phyloP scores from a whole-genome alignment of 495 filamentous ascomycete species.

The Daldinia grandis region DNA sequence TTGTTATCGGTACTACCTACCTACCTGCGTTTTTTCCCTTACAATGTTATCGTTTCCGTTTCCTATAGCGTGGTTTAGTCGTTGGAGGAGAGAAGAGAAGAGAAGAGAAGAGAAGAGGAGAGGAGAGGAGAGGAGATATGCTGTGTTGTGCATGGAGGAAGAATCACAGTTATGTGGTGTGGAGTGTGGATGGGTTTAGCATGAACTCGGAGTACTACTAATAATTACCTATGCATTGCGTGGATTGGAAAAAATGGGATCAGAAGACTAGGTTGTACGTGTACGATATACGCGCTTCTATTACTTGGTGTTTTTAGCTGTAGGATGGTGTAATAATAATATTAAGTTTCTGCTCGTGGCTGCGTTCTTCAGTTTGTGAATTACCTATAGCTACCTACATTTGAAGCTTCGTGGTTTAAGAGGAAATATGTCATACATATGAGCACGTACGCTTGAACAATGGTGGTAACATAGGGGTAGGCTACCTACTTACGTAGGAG shows the following conservation, averaged over 20 bases:
- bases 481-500: background rate
- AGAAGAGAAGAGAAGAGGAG: background rate
- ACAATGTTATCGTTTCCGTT: background rate
- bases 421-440: background rate
- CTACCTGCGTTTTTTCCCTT: background rate
- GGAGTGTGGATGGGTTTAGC: background rate
- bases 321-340: conserved; percentile 28
- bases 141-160: background rate
- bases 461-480: background rate
- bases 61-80: background rate
- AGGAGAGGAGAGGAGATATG: background rate
- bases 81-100: background rate
- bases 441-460: background rate
- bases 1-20: conserved; percentile 2
- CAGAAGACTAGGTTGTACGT: background rate
- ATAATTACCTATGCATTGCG: background rate
- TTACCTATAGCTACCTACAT: no score
- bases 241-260: background rate
- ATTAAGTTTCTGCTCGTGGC: background rate
- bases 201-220: background rate
- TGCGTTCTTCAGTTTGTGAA: background rate
- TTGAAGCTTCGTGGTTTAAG: background rate
- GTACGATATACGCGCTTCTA: conserved; percentile 24
- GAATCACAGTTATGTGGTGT: no score
- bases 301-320: conserved; percentile 6